Evolutionary conservation across 2,329 filamentous ascomycete species (phyloP), one percentile per base, ranked within the genome.

Genomic region (Mariannaea elegans): DNA sequence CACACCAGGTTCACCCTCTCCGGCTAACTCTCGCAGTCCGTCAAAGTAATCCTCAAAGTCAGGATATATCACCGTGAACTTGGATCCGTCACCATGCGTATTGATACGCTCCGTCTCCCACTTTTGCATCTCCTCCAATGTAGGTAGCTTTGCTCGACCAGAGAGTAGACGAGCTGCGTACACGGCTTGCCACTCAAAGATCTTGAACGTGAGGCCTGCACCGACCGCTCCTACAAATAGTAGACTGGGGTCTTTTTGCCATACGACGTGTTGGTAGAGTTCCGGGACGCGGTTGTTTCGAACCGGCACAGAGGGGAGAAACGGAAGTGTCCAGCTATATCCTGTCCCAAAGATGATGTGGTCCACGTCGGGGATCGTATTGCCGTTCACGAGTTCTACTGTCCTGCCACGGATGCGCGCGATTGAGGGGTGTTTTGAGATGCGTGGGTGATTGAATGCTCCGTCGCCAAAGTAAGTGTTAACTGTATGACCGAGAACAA

Each of bases 171-270:
- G 77, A 1, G 87, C 87, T 0, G 82, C 85, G 1, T 85, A 78
- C 0, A 89, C 86, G 7, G 86, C 86, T 69, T 90, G 87, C 84
- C 85, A 89, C 75, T 90, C 88, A 59, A 88, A 89, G 24, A 89
- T 81, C 69, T 87, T 89, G 76, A 91, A 90, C 0, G 88, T 90
- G 29, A 90, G 72, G 0, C 84, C 84, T 0, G 83, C 82, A 5
- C 76, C 76, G 0, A 82, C 84, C 7, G 86, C 87, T 46, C 86
- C 86, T 13, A 88, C 77, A 67, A 88, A 88, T 2, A 83, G 72
- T 12, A 88, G 73, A 0, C 79, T 82, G 0, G 85, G 83, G 63
- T 88, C 86, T 16, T 78, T 64, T 23, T 75, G 77, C 71, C 80
- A 86, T 9, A 87, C 82, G 2, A 87, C 75, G 67, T 88, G 86